These are phyloP conservation scores for Hortaea werneckii DNA, from an alignment of 2,329 filamentous ascomycete species.

Conservation along the genomic window DNA sequence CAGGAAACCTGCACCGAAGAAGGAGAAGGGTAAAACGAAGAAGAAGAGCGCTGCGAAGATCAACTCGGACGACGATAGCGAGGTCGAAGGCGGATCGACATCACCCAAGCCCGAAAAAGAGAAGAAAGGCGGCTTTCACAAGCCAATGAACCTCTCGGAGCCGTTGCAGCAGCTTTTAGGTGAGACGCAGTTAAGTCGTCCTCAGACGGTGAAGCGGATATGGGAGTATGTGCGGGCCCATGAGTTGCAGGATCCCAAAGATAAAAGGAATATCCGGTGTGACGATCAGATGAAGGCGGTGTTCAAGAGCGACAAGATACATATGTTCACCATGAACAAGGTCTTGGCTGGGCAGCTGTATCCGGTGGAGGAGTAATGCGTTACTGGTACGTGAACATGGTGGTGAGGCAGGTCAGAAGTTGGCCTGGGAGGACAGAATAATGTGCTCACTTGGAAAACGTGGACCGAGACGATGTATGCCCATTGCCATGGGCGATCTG, in stretches of 20 bases:
- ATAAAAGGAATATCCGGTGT: slow-evolving; percentile 87
- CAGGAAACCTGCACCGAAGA: slow-evolving; percentile 46
- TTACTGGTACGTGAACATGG: too few species aligned
- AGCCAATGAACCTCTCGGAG: slow-evolving; percentile 64
- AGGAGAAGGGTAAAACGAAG: slow-evolving; percentile 55
- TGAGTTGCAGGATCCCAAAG: slow-evolving; percentile 77
- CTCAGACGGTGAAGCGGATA: slow-evolving; percentile 90
- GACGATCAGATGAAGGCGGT: slow-evolving; percentile 85
- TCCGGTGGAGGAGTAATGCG: slow-evolving; percentile 55
- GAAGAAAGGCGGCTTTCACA: slow-evolving; percentile 85
- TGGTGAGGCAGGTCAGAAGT: too few species aligned
- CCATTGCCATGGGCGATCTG: too few species aligned
- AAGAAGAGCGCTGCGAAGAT: slow-evolving; percentile 66
- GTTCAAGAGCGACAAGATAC: slow-evolving; percentile 81
- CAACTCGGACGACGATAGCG: slow-evolving; percentile 69
- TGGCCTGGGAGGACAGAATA: too few species aligned
- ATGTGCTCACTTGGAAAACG: too few species aligned
- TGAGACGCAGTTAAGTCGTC: slow-evolving; percentile 72
- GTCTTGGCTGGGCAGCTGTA: slow-evolving; percentile 83
- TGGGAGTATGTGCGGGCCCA: slow-evolving; percentile 91
- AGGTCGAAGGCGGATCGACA: slow-evolving; percentile 43
- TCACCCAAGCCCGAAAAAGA: slow-evolving; percentile 45
- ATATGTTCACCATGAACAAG: slow-evolving; percentile 99
- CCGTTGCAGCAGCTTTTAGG: slow-evolving; percentile 61
- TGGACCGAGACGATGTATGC: too few species aligned